Percentiles rank a stretch among this genome's conserved stretches.
Conservation (phyloP, 805 yeast species). For the Wickerhamiella siamensis region DNA sequence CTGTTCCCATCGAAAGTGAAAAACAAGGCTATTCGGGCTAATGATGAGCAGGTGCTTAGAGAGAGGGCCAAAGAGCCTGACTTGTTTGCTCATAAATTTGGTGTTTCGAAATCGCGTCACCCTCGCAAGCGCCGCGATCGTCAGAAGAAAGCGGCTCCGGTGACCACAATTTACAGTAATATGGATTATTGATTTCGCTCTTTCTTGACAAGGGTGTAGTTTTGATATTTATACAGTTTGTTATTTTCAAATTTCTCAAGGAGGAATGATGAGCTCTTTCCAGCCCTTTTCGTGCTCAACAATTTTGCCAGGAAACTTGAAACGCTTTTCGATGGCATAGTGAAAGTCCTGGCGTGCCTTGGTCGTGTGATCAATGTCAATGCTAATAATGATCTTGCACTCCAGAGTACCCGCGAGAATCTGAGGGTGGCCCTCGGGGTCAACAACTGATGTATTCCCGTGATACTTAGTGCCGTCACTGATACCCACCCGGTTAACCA, state of each 20-base stretch:
- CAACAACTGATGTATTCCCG: not conserved
- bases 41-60: conserved; percentile 5
- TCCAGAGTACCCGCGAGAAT: not conserved
- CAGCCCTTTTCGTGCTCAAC: not conserved
- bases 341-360: not conserved
- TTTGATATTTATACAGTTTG: too few relatives aligned
- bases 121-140: not conserved
- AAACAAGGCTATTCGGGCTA: not conserved
- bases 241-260: too few relatives aligned
- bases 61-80: conserved; percentile 12
- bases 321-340: not conserved
- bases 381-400: not conserved
- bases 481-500: not conserved
- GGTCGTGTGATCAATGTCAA: not conserved
- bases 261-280: not conserved
- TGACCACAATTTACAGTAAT: conserved; percentile 10
- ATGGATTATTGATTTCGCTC: conserved; percentile 12
- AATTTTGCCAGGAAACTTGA: not conserved
- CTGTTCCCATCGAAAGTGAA: conserved; percentile 14
- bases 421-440: not conserved
- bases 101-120: not conserved
- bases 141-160: not conserved
- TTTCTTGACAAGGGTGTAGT: too few relatives aligned
- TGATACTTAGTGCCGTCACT: not conserved
- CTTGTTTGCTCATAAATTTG: conserved; percentile 13